These are phyloP conservation scores for Chenopodium album DNA, from an alignment of 148 eudicot species.

Conservation along the genomic window DNA sequence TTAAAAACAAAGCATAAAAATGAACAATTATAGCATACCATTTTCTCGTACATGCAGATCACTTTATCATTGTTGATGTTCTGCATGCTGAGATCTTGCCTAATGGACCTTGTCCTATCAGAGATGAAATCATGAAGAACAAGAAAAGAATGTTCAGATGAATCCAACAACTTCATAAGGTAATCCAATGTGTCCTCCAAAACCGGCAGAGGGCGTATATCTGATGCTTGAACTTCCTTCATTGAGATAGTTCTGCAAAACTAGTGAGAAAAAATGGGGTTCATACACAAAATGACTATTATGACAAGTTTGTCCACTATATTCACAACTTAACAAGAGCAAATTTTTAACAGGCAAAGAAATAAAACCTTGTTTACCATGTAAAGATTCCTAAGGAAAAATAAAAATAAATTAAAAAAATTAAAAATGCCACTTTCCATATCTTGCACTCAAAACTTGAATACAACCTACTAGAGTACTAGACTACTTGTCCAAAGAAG, in stretches of 20 bases:
- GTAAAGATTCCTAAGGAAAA: neutral
- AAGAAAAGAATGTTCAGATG: conserved; percentile 64
- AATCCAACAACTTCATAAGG: conserved; percentile 62
- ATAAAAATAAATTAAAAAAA: neutral
- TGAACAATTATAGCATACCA: conserved; percentile 44
- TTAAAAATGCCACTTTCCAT: neutral
- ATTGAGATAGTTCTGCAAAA: conserved; percentile 94
- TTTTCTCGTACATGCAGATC: conserved; percentile 75
- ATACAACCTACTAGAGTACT: neutral
- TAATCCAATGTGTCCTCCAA: conserved; percentile 76
- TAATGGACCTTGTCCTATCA: conserved; percentile 90
- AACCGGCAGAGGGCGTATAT: conserved; percentile 74
- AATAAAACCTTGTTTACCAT: neutral
- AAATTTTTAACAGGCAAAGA: neutral
- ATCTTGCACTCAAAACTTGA: neutral
- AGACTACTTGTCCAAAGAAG: neutral
- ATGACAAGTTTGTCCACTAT: neutral
- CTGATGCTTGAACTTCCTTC: conserved; percentile 57
- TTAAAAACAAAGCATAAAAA: conserved; percentile 6
- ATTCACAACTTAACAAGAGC: neutral
- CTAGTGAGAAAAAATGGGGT: conserved; percentile 36
- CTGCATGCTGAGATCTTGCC: conserved; percentile 98
- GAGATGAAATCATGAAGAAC: conserved; percentile 86
- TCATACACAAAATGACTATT: conserved; percentile 3
- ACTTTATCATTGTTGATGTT: conserved; percentile 48